Percentiles rank a stretch among this genome's conserved stretches.
Conservation (phyloP, 1,284 basidiomycete species). For the Ustilago loliicola region DNA sequence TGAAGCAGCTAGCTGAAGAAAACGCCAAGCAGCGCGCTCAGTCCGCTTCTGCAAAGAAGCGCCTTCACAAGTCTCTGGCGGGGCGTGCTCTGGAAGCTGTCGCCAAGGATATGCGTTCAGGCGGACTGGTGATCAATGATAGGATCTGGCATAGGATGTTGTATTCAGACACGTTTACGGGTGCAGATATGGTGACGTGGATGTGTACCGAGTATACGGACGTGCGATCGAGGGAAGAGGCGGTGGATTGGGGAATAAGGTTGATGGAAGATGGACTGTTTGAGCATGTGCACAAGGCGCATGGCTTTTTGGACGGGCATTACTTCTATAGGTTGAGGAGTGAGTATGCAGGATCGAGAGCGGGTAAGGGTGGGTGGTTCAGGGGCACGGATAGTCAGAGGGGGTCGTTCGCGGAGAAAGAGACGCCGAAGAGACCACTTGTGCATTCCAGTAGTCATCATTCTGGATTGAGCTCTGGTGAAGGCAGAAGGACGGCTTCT, state of each 20-base stretch:
- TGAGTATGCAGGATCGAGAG: constrained; percentile 39
- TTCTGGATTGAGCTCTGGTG: constrained; percentile 13
- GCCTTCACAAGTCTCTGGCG: constrained; percentile 36
- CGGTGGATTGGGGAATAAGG: constrained; percentile 57
- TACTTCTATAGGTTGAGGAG: constrained; percentile 65
- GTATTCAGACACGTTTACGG: constrained; percentile 66
- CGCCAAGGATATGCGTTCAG: constrained; percentile 61
- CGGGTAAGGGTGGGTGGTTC: constrained; percentile 40
- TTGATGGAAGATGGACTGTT: constrained; percentile 63
- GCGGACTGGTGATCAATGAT: constrained; percentile 64
- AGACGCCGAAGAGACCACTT: constrained; percentile 25
- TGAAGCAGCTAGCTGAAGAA: constrained; percentile 60
- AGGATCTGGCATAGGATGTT: constrained; percentile 67
- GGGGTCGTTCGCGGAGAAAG: constrained; percentile 39
- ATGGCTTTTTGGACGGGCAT: constrained; percentile 69
- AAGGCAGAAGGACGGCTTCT: constrained; percentile 2
- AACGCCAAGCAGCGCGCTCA: constrained; percentile 47
- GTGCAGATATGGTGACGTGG: constrained; percentile 68
- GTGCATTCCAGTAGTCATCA: constrained; percentile 24
- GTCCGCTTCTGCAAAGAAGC: constrained; percentile 43
- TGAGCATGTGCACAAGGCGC: constrained; percentile 63
- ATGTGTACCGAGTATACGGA: constrained; percentile 64
- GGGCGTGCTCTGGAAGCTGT: constrained; percentile 42
- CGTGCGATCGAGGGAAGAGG: constrained; percentile 64
- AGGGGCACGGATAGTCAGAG: constrained; percentile 42